Evolutionary conservation across 306 rosid genomes (phyloP), one percentile per base, ranked within the genome.

Genomic region (Rosa rugosa): DNA sequence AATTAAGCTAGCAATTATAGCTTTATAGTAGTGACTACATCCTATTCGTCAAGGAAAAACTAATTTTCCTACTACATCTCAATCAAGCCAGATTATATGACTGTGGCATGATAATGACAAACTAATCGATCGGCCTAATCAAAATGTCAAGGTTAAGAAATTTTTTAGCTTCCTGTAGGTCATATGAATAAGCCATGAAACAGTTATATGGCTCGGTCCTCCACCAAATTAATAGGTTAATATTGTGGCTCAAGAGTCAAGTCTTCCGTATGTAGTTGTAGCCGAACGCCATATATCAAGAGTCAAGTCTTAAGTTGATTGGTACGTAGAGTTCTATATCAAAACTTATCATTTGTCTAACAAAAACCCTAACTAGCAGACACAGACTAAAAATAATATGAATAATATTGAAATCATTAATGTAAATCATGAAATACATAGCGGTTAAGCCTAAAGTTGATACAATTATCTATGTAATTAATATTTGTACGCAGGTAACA

Each of bases 31-130:
- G n/a, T n/a, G n/a, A 14, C 46, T 11, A 44, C 8, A 8, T 54
- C 60, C 8, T 18, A 54, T 54, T 18, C 6, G 25, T 5, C 12
- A 34, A 31, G 22, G 40, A 34, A 16, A 64, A 64, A 64, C 5
- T 4, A 27, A 64, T 6, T 53, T 18, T 53, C 69, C 44, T 41
- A 67, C 45, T 25, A 68, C 76, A 76, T 66, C 86, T 73, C 81
- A 78, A 78, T 89, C 82, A 85, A 69, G 80, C 22, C 73, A 67
- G 34, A 75, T 79, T 83, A 83, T 80, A 78, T 71, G 84, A 81
- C 73, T 78, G 72, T 82, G 87, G 74, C 67, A 80, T 45, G 77
- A 75, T 54, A 22, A 46, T 79, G 77, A 84, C 65, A 72, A 22
- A 18, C 75, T 63, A 62, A 18, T 60, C 36, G n/a, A 63, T 63